phyloP scores from a whole-genome alignment of 192 early-diverging fungal species.

The Pilaira anomala region DNA sequence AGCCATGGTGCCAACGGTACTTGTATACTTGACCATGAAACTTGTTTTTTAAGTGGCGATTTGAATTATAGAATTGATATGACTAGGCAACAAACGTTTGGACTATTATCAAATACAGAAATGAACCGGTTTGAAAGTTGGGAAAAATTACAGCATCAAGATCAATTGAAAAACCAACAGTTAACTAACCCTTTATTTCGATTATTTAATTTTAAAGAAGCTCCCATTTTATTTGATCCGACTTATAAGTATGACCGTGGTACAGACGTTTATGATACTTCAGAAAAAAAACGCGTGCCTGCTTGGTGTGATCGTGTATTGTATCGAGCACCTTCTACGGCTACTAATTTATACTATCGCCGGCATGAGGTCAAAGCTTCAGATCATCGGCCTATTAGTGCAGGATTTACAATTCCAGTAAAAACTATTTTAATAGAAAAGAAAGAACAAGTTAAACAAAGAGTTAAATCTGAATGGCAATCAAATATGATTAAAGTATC shows the following conservation, averaged over 20 bases:
- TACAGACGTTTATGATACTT: constrained; percentile 81
- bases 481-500: constrained; percentile 3
- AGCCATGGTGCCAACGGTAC: constrained; percentile 71
- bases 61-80: constrained; percentile 90
- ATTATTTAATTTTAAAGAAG: constrained; percentile 72
- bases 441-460: constrained; percentile 39
- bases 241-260: constrained; percentile 97
- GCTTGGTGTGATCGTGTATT: constrained; percentile 96
- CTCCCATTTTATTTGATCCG: constrained; percentile 79
- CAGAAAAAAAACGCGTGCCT: constrained; percentile 89
- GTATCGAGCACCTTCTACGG: constrained; percentile 46
- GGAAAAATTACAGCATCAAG: constrained; percentile 54
- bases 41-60: constrained; percentile 79
- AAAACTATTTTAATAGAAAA: constrained; percentile 57
- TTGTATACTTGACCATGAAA: constrained; percentile 72
- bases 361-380: constrained; percentile 70
- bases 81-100: constrained; percentile 59
- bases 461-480: constrained; percentile 50
- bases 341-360: constrained; percentile 43
- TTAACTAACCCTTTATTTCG: constrained; percentile 64
- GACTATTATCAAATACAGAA: constrained; percentile 18
- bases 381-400: constrained; percentile 84
- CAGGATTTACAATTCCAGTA: constrained; percentile 58
- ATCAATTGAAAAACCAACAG: constrained; percentile 57
- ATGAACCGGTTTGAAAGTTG: constrained; percentile 29